A percentile compares a stretch with the other conserved stretches of the same genome.
Conservation (phyloP, 2,329 filamentous ascomycete genomes). For the Colletotrichum orchidophilum region DNA sequence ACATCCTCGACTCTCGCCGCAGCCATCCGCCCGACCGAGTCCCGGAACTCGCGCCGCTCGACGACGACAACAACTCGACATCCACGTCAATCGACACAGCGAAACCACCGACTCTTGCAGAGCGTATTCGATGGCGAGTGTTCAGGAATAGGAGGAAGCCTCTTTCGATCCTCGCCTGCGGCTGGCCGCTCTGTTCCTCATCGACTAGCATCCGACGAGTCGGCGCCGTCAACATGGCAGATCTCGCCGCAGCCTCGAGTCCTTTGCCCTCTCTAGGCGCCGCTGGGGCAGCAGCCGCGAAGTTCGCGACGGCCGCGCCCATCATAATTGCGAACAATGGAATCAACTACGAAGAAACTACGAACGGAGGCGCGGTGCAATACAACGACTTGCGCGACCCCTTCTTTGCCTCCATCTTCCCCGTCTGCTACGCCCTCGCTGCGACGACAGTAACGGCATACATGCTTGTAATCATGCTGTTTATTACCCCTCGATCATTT, state of each 20-base stretch:
- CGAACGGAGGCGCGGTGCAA: constrained; percentile 39
- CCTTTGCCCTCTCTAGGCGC: constrained; percentile 35
- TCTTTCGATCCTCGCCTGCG: constrained; percentile 37
- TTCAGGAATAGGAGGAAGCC: constrained; percentile 35
- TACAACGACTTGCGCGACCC: constrained; percentile 80
- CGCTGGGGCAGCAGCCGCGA: constrained; percentile 3
- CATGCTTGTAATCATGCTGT: constrained; percentile 90
- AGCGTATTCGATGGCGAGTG: constrained; percentile 45
- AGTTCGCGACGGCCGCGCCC: constrained; percentile 50
- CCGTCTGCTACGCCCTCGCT: constrained; percentile 91
- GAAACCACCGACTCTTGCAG: constrained; percentile 19
- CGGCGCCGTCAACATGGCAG: constrained; percentile 41
- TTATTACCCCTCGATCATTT: constrained; percentile 94
- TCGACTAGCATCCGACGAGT: constrained; percentile 36
- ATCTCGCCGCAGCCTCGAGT: constrained; percentile 27
- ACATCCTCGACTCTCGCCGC: constrained; percentile 26
- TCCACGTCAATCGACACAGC: constrained; percentile 12
- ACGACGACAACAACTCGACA: constrained; percentile 23
- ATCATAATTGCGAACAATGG: constrained; percentile 53
- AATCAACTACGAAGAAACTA: constrained; percentile 50
- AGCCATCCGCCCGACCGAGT: constrained; percentile 30
- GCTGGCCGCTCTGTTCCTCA: constrained; percentile 39
- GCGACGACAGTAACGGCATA: constrained; percentile 92
- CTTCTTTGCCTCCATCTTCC: constrained; percentile 93
- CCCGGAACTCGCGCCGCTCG: constrained; percentile 18